These are phyloP conservation scores for Nephelium lappaceum DNA, from an alignment of 345 rosid genomes.

Conservation along the genomic window DNA sequence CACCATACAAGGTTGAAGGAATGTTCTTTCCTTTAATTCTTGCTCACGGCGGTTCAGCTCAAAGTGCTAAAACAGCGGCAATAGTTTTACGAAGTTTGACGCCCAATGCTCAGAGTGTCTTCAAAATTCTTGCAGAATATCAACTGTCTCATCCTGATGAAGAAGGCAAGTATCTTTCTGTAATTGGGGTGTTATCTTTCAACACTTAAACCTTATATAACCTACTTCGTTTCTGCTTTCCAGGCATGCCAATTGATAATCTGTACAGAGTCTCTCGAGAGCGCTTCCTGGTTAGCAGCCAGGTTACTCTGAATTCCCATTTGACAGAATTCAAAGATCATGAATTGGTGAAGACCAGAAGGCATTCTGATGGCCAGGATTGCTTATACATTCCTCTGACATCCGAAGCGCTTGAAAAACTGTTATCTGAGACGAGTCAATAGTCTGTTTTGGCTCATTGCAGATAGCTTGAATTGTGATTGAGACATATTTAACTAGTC, in stretches of 20 bases:
- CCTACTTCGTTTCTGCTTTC: slow-evolving; percentile 12
- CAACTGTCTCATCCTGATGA: slow-evolving; percentile 84
- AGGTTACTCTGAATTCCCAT: slow-evolving; percentile 84
- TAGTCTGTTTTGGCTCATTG: slow-evolving; percentile 12
- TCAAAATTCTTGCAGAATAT: slow-evolving; percentile 80
- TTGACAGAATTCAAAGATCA: slow-evolving; percentile 95
- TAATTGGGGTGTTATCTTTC: neutral
- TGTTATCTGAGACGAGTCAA: slow-evolving; percentile 62
- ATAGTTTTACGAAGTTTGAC: slow-evolving; percentile 93
- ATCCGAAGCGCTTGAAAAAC: slow-evolving; percentile 62
- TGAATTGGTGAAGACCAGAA: slow-evolving; percentile 78
- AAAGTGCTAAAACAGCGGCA: slow-evolving; percentile 83
- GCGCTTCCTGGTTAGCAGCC: slow-evolving; percentile 86
- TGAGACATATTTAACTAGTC: neutral
- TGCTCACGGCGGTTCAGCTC: slow-evolving; percentile 62
- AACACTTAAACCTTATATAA: slow-evolving; percentile 4
- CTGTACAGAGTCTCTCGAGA: slow-evolving; percentile 74
- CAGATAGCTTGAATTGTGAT: neutral
- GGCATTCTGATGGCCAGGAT: slow-evolving; percentile 84
- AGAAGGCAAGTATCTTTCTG: slow-evolving; percentile 53
- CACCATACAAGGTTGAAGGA: slow-evolving; percentile 84
- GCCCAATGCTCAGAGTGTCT: slow-evolving; percentile 89
- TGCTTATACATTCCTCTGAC: slow-evolving; percentile 80
- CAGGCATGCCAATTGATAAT: slow-evolving; percentile 76
- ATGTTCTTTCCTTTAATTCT: slow-evolving; percentile 84